Conservation (phyloP, 2,329 filamentous ascomycete genomes). For the Pseudogymnoascus sp. region DNA sequence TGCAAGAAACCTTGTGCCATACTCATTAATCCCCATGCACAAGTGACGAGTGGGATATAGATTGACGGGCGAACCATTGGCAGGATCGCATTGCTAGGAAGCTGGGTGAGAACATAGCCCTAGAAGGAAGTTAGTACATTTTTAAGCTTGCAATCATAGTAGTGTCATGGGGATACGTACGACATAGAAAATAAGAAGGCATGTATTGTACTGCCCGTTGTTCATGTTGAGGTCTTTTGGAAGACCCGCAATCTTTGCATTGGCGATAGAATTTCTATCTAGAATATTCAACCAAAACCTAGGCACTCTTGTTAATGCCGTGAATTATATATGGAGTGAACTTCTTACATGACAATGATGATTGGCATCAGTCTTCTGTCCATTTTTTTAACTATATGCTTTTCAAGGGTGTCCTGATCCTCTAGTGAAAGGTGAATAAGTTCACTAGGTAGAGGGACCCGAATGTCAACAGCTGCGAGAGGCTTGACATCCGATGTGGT, state of each 20-base stretch:
- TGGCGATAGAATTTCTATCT: constrained; percentile 12
- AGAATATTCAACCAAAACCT: constrained; percentile 13
- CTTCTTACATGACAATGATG: constrained; percentile 4
- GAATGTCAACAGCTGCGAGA: background rate
- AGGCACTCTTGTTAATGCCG: background rate
- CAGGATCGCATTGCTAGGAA: constrained; percentile 20
- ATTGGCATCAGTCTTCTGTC: constrained; percentile 5
- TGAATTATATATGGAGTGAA: background rate
- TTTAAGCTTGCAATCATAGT: background rate
- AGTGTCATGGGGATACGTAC: constrained; percentile 1
- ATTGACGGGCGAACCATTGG: constrained; percentile 20
- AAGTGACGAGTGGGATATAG: constrained; percentile 21
- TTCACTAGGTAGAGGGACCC: background rate
- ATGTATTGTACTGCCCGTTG: constrained; percentile 16
- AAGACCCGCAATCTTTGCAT: constrained; percentile 9
- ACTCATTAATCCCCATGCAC: constrained; percentile 18
- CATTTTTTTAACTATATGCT: background rate
- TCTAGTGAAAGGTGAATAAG: constrained; percentile 5
- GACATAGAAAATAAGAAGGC: constrained; percentile 17
- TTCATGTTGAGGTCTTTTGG: constrained; percentile 12
- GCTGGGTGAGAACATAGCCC: constrained; percentile 11
- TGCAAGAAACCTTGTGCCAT: constrained; percentile 20
- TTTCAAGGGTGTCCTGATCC: constrained; percentile 4
- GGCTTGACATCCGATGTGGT: background rate
- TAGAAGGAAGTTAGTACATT: background rate